Base-by-base conservation (phyloP, 805 yeast species). In the Wickerhamomyces silvicola region DNA sequence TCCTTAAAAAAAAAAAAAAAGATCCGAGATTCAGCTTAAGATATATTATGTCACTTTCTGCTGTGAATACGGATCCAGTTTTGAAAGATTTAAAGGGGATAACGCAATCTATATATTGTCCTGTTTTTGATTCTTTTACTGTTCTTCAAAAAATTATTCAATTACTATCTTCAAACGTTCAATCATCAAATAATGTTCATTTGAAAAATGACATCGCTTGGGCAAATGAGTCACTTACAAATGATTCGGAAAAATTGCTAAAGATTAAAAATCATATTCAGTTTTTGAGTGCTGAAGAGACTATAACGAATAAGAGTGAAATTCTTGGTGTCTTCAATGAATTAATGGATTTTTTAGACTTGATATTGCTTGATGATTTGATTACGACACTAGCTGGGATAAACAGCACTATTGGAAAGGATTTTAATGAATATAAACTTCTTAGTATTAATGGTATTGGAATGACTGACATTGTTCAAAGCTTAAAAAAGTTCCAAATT, bases 201-300 rank as follows among this genome's bases (percentile, higher is more conserved):
- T 9, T 37, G 16, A 36, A 32, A 24, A 41, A 43, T 26, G 50
- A 45, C 28, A 27, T 45, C 8, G 26, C 28, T 3, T 45, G 50
- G 50, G 32, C 36, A 2, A 39, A 33, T 12, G 46, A 45, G 17
- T 26, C 43, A 0, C 21, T 41, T 1, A 31, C 29, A 11, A 22
- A 28, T 5, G 50, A 45, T 13, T 16, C 32, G 10, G 34, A 13
- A 8, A 40, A 42, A 22, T 23, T 45, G 12, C 11, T 24, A 8
- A 36, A 31, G 12, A 12, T 43, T 4, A 31, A 39, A 11, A 24
- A 33, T 3, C 50, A 45, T 24, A 28, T 43, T 15, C 21, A 32
- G 24, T 41, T 43, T 32, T 17, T 45, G 14, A 36, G 28, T 13
- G 48, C 48, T 1, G 39, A 43, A 18, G 50, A 45, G 17, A 45